A percentile compares a stretch with the other conserved stretches of the same genome.
phyloP scores from a whole-genome alignment of 192 early-diverging fungal genomes.

The Paraglomus occultum region DNA sequence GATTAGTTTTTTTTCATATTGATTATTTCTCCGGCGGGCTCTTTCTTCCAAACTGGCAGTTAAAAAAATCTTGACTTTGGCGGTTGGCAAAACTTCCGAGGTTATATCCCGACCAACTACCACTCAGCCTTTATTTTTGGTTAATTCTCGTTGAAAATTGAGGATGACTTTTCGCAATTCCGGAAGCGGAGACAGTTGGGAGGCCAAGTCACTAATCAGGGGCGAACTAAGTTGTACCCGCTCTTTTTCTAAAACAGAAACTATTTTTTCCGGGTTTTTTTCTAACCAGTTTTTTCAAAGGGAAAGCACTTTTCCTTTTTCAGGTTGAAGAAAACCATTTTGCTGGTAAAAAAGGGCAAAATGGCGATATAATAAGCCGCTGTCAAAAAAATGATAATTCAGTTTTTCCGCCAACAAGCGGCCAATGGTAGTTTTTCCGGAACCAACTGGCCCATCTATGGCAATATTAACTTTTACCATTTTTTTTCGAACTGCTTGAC shows the following conservation, averaged over 20 bases:
- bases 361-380: slow-evolving; percentile 21
- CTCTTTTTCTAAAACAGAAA: background rate
- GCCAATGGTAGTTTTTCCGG: slow-evolving; percentile 73
- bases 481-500: background rate
- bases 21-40: background rate
- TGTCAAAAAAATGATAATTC: slow-evolving; percentile 16
- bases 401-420: slow-evolving; percentile 50
- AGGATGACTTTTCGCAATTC: slow-evolving; percentile 9
- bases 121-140: slow-evolving; percentile 3
- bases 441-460: slow-evolving; percentile 72
- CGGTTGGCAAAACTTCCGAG: background rate
- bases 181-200: background rate
- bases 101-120: slow-evolving; percentile 19
- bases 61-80: slow-evolving; percentile 20
- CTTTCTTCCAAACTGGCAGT: slow-evolving; percentile 12
- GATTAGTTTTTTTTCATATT: background rate
- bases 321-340: background rate
- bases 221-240: background rate
- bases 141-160: slow-evolving; percentile 4
- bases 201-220: background rate
- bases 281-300: background rate
- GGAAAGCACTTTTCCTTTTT: background rate
- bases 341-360: slow-evolving; percentile 10
- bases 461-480: slow-evolving; percentile 43
- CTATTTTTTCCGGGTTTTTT: background rate